Percentiles rank a stretch among this genome's conserved stretches.
Evolutionary conservation across 179 eudicot genomes (phyloP).

Genomic region (Silene noctiflora): DNA sequence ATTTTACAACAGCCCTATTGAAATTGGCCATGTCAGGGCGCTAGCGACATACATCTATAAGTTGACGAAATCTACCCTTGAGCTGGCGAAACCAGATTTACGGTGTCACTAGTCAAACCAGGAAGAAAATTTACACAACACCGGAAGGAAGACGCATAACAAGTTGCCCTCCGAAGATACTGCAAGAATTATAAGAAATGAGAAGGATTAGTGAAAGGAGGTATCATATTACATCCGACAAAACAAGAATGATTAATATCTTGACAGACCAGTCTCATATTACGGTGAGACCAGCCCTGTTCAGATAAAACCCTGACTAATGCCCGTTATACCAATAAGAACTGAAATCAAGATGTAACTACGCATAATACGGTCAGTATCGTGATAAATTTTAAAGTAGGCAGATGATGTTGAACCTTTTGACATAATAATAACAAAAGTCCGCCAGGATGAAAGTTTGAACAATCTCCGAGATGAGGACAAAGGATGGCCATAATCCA

Average conservation of each 20-base stretch:
- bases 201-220: neutral
- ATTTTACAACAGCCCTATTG: conserved; percentile 25
- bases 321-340: neutral
- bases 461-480: conserved; percentile 70
- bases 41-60: neutral
- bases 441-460: conserved; percentile 83
- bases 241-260: too few relatives aligned
- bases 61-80: conserved; percentile 13
- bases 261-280: neutral
- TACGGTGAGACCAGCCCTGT: neutral
- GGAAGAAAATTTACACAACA: conserved; percentile 40
- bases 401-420: conserved; percentile 41
- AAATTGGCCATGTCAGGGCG: neutral
- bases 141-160: conserved; percentile 82
- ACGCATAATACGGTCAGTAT: neutral
- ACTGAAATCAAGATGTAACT: neutral
- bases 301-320: neutral
- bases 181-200: conserved; percentile 27
- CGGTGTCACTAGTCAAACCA: conserved; percentile 7
- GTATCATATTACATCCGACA: neutral
- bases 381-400: neutral
- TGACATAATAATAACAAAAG: conserved; percentile 69
- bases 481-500: conserved; percentile 81
- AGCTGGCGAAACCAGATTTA: conserved; percentile 11
- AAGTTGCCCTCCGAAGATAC: conserved; percentile 79